Base-by-base conservation (phyloP, 2,329 filamentous ascomycete species). In the Fusarium penzigii region DNA sequence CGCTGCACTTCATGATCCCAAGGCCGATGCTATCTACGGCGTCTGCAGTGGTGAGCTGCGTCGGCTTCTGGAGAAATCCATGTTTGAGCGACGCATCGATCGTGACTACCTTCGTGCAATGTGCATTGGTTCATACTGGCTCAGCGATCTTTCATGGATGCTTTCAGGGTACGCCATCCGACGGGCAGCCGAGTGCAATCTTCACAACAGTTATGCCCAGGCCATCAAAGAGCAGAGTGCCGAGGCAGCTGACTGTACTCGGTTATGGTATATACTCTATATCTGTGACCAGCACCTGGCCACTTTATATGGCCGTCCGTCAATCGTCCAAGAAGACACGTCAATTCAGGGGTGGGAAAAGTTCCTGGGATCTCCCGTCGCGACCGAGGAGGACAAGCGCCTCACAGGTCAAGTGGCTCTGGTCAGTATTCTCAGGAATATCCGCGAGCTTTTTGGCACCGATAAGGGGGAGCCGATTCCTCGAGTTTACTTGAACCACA, bases 211-310 rank as follows among this genome's bases (percentile, higher is more conserved):
- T 50, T 76, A 75, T 46, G 70, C 70, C 4, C 70, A 70, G 8
- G 71, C 73, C 5, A 64, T 77, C 2, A 55, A 64, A 2, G 72
- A 71, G 14, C 65, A 69, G 17, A 71, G 67, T 12, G 70, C 74
- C 12, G 75, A 80, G 41, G 75, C 75, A 0, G 73, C 75, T 50
- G 81, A 85, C 51, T 77, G 78, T 36, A 76, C 83, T 5, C 74
- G 84, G 17, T 67, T 86, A 12, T 86, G 83, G 83, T 86, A 85
- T 59, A 67, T 83, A 32, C 70, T 83, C 1, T 85, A 84, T 53
- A 80, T 85, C 7, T 85, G 82, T 56, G 82, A 85, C 51, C 81
- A 84, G 52, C 82, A 85, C 57, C 76, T 85, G 2, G 83, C 81
- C 16, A 85, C 84, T 17, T 70, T 84, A 0, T 85, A 86, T 48